phyloP scores from a whole-genome alignment of 1,284 basidiomycete genomes.

The Coriolopsis trogii region DNA sequence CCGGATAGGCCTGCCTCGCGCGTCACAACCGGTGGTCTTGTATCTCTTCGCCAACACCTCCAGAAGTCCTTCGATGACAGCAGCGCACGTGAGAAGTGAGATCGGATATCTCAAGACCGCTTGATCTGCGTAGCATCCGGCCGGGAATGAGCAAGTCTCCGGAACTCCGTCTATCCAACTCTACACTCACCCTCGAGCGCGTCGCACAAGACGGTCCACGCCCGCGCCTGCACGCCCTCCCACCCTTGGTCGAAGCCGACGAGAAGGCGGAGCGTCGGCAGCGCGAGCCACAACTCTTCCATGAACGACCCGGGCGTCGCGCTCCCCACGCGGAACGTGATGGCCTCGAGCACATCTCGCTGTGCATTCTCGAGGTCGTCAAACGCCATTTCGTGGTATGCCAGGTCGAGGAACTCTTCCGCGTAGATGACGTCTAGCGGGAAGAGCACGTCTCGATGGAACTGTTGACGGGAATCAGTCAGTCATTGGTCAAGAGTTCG shows the following conservation, averaged over 20 bases:
- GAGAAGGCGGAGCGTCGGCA: slow-evolving; percentile 50
- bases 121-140: no score
- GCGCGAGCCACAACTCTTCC: slow-evolving; percentile 57
- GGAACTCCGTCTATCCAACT: no score
- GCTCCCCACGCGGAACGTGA: slow-evolving; percentile 51
- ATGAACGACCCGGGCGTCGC: slow-evolving; percentile 58
- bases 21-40: slow-evolving; percentile 31
- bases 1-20: slow-evolving; percentile 16
- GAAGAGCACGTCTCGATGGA: slow-evolving; percentile 64
- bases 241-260: slow-evolving; percentile 45
- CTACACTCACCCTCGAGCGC: slow-evolving; percentile 47
- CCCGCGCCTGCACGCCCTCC: slow-evolving; percentile 44
- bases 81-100: slow-evolving; percentile 52
- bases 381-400: slow-evolving; percentile 46
- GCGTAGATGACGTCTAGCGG: slow-evolving; percentile 56
- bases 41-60: slow-evolving; percentile 41
- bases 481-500: no score
- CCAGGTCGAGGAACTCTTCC: slow-evolving; percentile 49
- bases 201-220: slow-evolving; percentile 53
- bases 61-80: slow-evolving; percentile 47
- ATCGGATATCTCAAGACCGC: slow-evolving; percentile 54
- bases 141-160: no score
- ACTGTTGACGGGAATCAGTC: no score
- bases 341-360: slow-evolving; percentile 52
- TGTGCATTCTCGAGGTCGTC: slow-evolving; percentile 61